Percentiles rank a stretch among this genome's conserved stretches.
These are phyloP conservation scores for Suillus clintonianus DNA, from an alignment of 768 basidiomycete genomes.

Conservation along the genomic window DNA sequence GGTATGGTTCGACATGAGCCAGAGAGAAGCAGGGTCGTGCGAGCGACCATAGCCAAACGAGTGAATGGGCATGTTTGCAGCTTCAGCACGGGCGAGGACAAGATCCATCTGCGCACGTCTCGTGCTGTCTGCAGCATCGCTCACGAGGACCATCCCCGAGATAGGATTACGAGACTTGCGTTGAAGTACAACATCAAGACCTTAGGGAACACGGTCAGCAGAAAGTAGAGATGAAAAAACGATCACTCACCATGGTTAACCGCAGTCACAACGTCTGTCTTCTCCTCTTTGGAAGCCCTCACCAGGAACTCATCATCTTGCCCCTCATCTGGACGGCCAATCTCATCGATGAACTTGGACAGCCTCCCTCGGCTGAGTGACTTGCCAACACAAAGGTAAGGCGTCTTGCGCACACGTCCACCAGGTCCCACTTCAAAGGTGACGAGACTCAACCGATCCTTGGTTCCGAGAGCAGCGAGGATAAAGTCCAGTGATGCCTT, in stretches of 20 bases:
- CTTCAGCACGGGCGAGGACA: slow-evolving; percentile 94
- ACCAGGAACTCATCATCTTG: slow-evolving; percentile 66
- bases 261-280: slow-evolving; percentile 97
- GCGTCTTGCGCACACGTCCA: slow-evolving; percentile 88
- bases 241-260: slow-evolving; percentile 81
- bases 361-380: slow-evolving; percentile 69
- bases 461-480: slow-evolving; percentile 69
- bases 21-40: slow-evolving; percentile 95
- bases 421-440: slow-evolving; percentile 89
- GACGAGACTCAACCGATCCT: slow-evolving; percentile 86
- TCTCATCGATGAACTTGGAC: slow-evolving; percentile 76
- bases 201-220: slow-evolving; percentile 36
- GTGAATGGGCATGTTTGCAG: slow-evolving; percentile 95
- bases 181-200: slow-evolving; percentile 91
- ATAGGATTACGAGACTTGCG: slow-evolving; percentile 89
- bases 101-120: slow-evolving; percentile 97
- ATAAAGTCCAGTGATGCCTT: slow-evolving; percentile 86
- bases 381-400: slow-evolving; percentile 78
- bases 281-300: slow-evolving; percentile 82
- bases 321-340: slow-evolving; percentile 44
- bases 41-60: slow-evolving; percentile 96
- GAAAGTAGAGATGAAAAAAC: not conserved
- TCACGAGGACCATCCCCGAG: slow-evolving; percentile 90
- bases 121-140: slow-evolving; percentile 90
- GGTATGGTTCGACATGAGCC: slow-evolving; percentile 99